phyloP scores from a whole-genome alignment of 306 rosid genomes.

The Citrullus mucosospermus region DNA sequence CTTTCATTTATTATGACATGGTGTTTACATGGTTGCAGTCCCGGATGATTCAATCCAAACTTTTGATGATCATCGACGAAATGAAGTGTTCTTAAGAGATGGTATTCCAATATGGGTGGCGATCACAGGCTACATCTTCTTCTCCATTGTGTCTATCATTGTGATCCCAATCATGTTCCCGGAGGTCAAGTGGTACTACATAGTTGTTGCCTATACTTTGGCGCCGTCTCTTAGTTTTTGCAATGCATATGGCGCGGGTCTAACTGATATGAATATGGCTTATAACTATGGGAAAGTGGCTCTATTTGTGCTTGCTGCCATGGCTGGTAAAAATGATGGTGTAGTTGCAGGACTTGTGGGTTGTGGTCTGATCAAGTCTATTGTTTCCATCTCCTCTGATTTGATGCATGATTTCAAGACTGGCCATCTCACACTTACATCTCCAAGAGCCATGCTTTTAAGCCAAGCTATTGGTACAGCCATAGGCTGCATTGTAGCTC shows the following conservation, averaged over 20 bases:
- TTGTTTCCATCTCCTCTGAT: conserved; percentile 88
- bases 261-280: conserved; percentile 98
- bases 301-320: conserved; percentile 75
- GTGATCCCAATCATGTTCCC: conserved; percentile 89
- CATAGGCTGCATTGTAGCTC: conserved; percentile 85
- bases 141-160: conserved; percentile 58
- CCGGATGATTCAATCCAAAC: conserved; percentile 29
- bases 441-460: conserved; percentile 86
- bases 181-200: conserved; percentile 77
- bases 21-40: conserved; percentile 24
- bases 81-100: conserved; percentile 72
- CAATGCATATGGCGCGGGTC: conserved; percentile 94
- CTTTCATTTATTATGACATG: conserved; percentile 3
- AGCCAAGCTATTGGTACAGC: conserved; percentile 94
- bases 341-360: conserved; percentile 91
- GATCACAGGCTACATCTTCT: conserved; percentile 43
- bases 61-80: conserved; percentile 52
- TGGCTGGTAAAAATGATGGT: conserved; percentile 58
- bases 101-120: conserved; percentile 83
- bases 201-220: conserved; percentile 57
- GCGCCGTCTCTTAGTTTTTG: conserved; percentile 96
- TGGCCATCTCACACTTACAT: conserved; percentile 82
- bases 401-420: conserved; percentile 96
- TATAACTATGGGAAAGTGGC: conserved; percentile 97
- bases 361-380: conserved; percentile 87